Base-by-base conservation (phyloP, 2,329 filamentous ascomycete genomes). In the Aspergillus chevalieri region DNA sequence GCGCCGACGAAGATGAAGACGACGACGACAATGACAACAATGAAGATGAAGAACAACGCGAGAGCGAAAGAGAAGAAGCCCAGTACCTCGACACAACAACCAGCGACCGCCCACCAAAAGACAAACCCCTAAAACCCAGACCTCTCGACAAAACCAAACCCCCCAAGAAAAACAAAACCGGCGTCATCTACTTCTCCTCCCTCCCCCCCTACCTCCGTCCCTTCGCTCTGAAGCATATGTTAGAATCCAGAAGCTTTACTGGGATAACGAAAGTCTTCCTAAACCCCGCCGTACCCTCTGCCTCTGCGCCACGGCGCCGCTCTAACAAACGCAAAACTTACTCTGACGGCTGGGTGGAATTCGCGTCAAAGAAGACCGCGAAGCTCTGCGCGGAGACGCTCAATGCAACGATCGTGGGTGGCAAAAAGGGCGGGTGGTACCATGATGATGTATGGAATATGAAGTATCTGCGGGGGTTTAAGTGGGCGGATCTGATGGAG, bases 161-260 rank as follows among this genome's bases (percentile, higher is more conserved):
- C 1, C 48, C 55, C 39, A 61, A 57, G 47, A 62, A 61, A 34
- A 53, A 69, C 39, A 72, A 72, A 53, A 64, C 67, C 0, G 73
- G 73, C 30, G 71, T 75, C 3, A 58, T 75, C 39, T 75, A 74
- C 50, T 59, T 75, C 24, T 72, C 71, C 22, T 74, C 72, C 2
- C 57, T 75, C 2, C 73, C 73, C 3, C 73, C 73, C 22, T 74
- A 75, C 48, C 64, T 75, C n/a, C 74, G 73, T 53, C 73, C 72
- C n/a, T 71, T 65, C 43, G 70, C 71, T 0, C 58, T 75, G n/a
- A 73, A 74, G 49, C 65, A 62, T 4, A 58, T 75, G 6, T 60
- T 75, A 3, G 57, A 66, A 36, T 59, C 68, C 8, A 66, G 73
- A 6, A 67, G 69, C 1, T 75, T 75, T 48, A 58, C 54, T 1